A percentile compares a stretch with the other conserved stretches of the same genome.
These are phyloP conservation scores for Herpetomonas tarakana DNA, from an alignment of 208 protist genomes.

Conservation along the genomic window DNA sequence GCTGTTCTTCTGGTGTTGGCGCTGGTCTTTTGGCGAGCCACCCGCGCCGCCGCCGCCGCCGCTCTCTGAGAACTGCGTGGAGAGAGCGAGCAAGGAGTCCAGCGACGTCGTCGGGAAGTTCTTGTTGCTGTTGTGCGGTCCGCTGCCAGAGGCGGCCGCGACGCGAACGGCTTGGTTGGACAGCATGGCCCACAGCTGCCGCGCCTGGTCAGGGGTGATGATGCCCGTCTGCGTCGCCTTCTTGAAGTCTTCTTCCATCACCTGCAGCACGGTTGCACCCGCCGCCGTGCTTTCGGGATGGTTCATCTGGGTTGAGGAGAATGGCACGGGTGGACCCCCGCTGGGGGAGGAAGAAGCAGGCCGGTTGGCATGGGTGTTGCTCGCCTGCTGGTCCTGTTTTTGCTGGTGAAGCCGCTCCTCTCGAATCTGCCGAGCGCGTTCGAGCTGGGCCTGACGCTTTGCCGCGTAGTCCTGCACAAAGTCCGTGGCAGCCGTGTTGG, in stretches of 20 bases:
- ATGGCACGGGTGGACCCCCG: too few relatives aligned
- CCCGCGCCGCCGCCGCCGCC: slow-evolving; percentile 3
- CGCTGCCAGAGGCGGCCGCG: slow-evolving; percentile 19
- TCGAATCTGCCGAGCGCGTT: slow-evolving; percentile 65
- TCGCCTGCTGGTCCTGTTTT: slow-evolving; percentile 9
- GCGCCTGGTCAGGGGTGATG: slow-evolving; percentile 79
- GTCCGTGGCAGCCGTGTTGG: slow-evolving; percentile 38
- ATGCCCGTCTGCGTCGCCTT: slow-evolving; percentile 64
- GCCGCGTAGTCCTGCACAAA: slow-evolving; percentile 88
- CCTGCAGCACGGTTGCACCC: slow-evolving; percentile 21
- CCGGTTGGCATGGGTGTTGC: slow-evolving; percentile 9
- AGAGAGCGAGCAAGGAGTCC: slow-evolving; percentile 43
- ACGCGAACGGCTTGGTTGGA: slow-evolving; percentile 75
- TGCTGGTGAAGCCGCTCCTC: slow-evolving; percentile 56
- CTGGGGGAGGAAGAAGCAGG: background rate
- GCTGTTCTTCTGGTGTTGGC: background rate
- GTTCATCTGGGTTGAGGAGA: background rate
- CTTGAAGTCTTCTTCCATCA: slow-evolving; percentile 74
- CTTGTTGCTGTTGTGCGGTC: slow-evolving; percentile 9
- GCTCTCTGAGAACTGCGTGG: slow-evolving; percentile 13
- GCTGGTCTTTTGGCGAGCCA: slow-evolving; percentile 7
- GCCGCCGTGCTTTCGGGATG: background rate
- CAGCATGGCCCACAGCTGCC: slow-evolving; percentile 86
- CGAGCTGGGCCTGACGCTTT: slow-evolving; percentile 82
- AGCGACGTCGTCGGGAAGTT: slow-evolving; percentile 18